These are phyloP conservation scores for Alternaria viburni DNA, from an alignment of 2,329 filamentous ascomycete genomes.

Conservation along the genomic window DNA sequence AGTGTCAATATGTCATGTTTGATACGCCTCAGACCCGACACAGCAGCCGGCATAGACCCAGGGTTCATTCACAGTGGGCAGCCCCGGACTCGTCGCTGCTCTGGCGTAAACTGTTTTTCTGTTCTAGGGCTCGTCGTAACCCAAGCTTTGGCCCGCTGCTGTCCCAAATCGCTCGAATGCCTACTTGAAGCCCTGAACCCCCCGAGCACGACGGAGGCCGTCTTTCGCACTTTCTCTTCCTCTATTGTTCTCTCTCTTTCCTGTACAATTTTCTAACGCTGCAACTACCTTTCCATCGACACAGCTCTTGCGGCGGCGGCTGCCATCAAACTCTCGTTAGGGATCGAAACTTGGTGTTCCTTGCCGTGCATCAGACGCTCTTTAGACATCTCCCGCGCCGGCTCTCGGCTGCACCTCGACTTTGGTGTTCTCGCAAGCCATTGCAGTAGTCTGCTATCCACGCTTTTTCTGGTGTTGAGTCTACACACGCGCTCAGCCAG, in stretches of 20 bases:
- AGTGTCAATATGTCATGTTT: conserved; percentile 7
- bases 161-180: conserved; percentile 42
- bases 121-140: conserved; percentile 40
- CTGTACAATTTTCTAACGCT: conserved; percentile 22
- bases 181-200: conserved; percentile 30
- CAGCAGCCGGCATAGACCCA: conserved; percentile 18
- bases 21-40: conserved; percentile 13
- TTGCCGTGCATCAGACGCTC: conserved; percentile 32
- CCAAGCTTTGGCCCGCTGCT: conserved; percentile 41
- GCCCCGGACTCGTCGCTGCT: conserved; percentile 25
- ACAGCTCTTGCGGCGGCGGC: conserved; percentile 21
- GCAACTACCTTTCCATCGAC: conserved; percentile 34
- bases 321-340: conserved; percentile 38
- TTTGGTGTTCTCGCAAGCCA: conserved; percentile 44
- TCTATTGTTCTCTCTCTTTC: conserved; percentile 27
- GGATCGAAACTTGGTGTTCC: conserved; percentile 36
- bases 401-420: conserved; percentile 30
- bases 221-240: conserved; percentile 29
- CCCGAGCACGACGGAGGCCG: conserved; percentile 19
- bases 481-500: conserved; percentile 25
- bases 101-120: conserved; percentile 42
- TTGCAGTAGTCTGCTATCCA: conserved; percentile 33
- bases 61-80: conserved; percentile 18
- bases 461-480: conserved; percentile 44
- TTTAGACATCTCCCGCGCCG: conserved; percentile 21